Conservation (phyloP, 345 rosid genomes). For the Acer saccharum region DNA sequence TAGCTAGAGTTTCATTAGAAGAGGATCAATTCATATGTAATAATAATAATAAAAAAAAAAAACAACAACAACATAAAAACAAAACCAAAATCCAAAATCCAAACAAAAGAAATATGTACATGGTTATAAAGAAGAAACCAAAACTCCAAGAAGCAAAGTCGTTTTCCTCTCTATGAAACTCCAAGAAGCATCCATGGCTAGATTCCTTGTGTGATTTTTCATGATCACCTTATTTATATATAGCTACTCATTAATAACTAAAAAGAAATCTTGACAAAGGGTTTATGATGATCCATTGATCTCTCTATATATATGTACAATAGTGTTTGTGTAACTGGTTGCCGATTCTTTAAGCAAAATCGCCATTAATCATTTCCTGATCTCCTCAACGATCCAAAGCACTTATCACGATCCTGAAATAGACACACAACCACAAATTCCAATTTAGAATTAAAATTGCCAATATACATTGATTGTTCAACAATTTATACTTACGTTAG, state of each 20-base stretch:
- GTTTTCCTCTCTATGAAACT: conserved; percentile 4
- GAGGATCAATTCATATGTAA: no score
- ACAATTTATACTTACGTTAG: neutral
- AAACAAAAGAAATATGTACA: neutral
- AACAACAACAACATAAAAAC: no score
- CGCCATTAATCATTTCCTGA: conserved; percentile 11
- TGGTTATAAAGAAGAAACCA: neutral
- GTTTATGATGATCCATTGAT: neutral
- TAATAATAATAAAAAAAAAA: no score
- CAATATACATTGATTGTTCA: neutral
- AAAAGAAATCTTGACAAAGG: neutral
- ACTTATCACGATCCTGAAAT: conserved; percentile 64
- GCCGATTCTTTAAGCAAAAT: conserved; percentile 24
- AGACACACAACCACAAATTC: neutral
- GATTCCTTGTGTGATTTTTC: neutral
- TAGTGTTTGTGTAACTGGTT: neutral
- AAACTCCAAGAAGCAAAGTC: no score
- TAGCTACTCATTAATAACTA: neutral
- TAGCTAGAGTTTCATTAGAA: no score
- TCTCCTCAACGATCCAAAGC: conserved; percentile 74
- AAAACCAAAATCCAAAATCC: neutral
- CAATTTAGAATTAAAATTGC: neutral
- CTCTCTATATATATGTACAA: conserved; percentile 5
- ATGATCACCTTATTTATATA: neutral
- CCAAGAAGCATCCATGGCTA: neutral